Evolutionary conservation across 1,284 basidiomycete genomes (phyloP), one percentile per base, ranked within the genome.

Genomic region (Cystobasidium slooffiae): DNA sequence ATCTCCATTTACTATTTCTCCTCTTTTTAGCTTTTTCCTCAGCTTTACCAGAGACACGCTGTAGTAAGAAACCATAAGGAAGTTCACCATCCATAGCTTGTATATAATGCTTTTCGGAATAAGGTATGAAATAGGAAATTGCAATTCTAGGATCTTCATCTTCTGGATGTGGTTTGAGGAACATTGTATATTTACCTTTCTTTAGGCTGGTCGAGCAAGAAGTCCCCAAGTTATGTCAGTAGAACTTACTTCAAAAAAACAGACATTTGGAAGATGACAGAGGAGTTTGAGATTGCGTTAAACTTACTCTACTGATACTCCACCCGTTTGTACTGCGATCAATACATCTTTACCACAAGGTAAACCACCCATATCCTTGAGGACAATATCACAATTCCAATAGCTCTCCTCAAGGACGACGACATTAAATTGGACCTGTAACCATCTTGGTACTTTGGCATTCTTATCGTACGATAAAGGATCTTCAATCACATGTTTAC

Each of bases 351-450:
- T 73, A 37, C 63, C 70, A 51, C 56, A 59, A 9, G 53, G 49
- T 14, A 73, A 44, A 0, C 63, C 55, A 24, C 70, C 70, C 49
- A 62, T 62, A 18, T 65, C 51, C 43, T 73, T 73, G 6, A 73
- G 31, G 1, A 53, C 41, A 3, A 73, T 20, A 43, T 73, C 70
- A 53, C 70, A 73, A 20, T 46, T 65, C 70, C 70, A 73, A 20
- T 62, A 47, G 39, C 51, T 56, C 44, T 65, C 63, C 16, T 73
- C 70, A 39, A 41, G 20, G 12, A 73, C 63, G 16, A 73, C 62
- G 3, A 73, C 70, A 51, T 73, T 73, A 44, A 73, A 73, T 24
- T 73, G 70, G 1, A 73, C 20, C 53, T 62, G 56, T 20, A 73
- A 43, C 70, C 70, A 73, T 47, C 49, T 56, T 37, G 70, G 56